Base-by-base conservation (phyloP, 805 yeast genomes). In the Candida berthetii region DNA sequence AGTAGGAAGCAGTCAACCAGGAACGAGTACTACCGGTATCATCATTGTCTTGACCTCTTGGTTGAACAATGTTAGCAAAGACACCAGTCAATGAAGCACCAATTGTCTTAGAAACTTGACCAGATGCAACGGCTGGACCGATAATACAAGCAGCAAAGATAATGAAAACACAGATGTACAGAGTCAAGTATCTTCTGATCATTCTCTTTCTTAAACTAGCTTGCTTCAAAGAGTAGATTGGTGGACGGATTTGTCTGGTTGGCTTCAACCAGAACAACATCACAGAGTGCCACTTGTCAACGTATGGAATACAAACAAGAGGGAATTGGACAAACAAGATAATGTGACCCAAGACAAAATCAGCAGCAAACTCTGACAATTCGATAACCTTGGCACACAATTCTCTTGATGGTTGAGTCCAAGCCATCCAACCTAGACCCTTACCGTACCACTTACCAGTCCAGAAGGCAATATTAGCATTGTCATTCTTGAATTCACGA, bases 191-290 rank as follows among this genome's bases (percentile, higher is more conserved):
- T 69, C 88, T 89, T 68, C 85, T 82, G 31, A 93, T 96, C 95
- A 93, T 91, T 72, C 99, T 83, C 84, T 85, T 88, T 67, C 99
- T 85, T 66, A 90, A 80, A 70, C 87, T 83, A 43, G 95, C 91
- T 72, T 93, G 98, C 71, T 93, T 93, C 70, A 91, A 73, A 16
- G 98, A 88, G 71, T 88, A 90, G 62, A 93, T 89, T 57, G 99
- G 98, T 47, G 97, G 97, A 68, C 98, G 85, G 60, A 93, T 90
- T 71, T 89, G 96, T 70, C 95, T 83, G 48, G 93, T 74, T 43
- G 99, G 99, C 64, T 88, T 86, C 69, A 95, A 83, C 99, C 99
- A 93, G 83, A 93, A 93, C 68, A 93, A 74, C 95, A 91, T 84
- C 65, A 89, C 82, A 36, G 99, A 91, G 68, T 93, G 99, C 96